Conservation (phyloP, 2,329 filamentous ascomycete genomes). For the Aspergillus fijiensis region DNA sequence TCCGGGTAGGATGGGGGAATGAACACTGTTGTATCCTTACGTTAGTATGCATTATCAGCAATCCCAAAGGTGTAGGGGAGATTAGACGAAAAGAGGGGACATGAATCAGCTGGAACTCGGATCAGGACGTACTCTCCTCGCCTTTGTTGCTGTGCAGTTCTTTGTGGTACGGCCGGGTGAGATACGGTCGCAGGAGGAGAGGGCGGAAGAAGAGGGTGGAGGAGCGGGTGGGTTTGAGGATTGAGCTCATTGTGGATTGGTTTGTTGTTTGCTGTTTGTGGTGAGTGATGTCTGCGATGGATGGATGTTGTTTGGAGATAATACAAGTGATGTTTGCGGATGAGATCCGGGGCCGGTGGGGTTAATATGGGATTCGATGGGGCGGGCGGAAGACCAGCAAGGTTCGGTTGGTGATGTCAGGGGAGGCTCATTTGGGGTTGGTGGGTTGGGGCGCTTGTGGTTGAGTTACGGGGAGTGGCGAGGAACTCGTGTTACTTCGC, state of each 20-base stretch:
- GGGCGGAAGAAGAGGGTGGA: not conserved
- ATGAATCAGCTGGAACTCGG: no score
- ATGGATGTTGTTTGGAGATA: not conserved
- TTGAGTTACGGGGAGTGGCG: not conserved
- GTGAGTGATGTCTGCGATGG: not conserved
- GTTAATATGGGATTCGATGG: not conserved
- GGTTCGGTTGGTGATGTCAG: not conserved
- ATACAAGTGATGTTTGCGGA: not conserved
- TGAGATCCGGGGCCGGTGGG: not conserved
- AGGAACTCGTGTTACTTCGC: not conserved
- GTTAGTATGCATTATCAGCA: not conserved
- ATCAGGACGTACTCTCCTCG: constrained; percentile 8
- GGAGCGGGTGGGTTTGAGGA: not conserved
- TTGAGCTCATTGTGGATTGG: not conserved
- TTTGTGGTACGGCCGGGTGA: not conserved
- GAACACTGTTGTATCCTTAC: constrained; percentile 6
- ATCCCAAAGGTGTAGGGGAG: no score
- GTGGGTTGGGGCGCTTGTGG: not conserved
- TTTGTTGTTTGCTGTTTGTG: not conserved
- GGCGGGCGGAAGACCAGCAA: not conserved
- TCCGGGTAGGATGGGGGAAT: constrained; percentile 14
- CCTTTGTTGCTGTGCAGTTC: constrained; percentile 8
- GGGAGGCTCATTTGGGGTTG: not conserved
- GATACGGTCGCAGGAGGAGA: not conserved
- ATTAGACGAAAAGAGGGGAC: not conserved